Base-by-base conservation (phyloP, 1,139 yeast species). In the Hanseniaspora uvarum region DNA sequence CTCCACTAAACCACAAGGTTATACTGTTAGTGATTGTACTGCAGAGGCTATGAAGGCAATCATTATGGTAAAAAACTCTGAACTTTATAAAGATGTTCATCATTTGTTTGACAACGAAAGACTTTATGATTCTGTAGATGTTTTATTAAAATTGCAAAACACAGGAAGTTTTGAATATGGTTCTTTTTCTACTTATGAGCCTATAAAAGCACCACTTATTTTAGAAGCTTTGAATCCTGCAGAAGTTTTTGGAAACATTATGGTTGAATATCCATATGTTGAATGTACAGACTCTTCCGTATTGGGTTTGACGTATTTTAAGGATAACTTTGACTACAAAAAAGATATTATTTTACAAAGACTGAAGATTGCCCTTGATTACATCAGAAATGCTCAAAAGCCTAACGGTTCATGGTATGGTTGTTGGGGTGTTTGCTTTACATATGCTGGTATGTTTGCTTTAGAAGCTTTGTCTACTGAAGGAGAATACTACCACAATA, bases 391-490 rank as follows among this genome's bases (percentile, higher is more conserved):
- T 4, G 77, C 77, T 1, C 98, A 94, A 67, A 72, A 75, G 46
- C 64, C 66, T 0, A 96, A 92, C 66, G 99, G 99, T 0, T 82
- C 95, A 10, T 94, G 98, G 97, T 94, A 89, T 66, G 99, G 99
- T 1, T 82, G 89, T 44, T 94, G 99, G 99, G 99, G 98, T 44
- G 83, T 94, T 11, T 94, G 99, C 65, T 88, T 77, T 65, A 86
- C 96, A 0, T 94, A 94, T 68, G 97, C 98, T 0, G 85, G 92
- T 1, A 94, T 94, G 98, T 94, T 94, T 77, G 98, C 99, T 0
- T 70, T 92, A 33, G 99, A 94, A 62, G 97, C 98, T 0, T 73
- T 92, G 53, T 72, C 79, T 40, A 78, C 94, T 2, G 83, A 83
- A 26, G 86, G 83, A 1, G 75, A 76, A 57, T 71, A 67, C 2